Conservation (phyloP, 768 basidiomycete species). For the Hemileccinum impolitum region DNA sequence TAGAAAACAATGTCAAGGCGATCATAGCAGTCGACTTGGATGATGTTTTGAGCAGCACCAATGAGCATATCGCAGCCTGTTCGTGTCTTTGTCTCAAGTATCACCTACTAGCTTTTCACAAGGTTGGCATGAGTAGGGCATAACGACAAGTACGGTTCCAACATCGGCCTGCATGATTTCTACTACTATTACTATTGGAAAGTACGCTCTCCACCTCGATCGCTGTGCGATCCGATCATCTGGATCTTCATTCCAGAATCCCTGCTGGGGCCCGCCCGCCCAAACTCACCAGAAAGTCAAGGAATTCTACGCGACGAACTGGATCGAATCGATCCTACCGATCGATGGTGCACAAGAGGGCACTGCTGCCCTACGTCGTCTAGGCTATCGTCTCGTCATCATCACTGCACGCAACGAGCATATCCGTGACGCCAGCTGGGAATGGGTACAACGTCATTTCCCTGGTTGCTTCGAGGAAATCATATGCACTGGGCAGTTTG, state of each 20-base stretch:
- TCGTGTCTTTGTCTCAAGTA: too few relatives aligned
- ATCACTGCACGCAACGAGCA: constrained; percentile 69
- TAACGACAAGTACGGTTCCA: constrained; percentile 53
- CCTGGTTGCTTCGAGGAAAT: constrained; percentile 60
- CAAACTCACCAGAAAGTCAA: constrained; percentile 59
- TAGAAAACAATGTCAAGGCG: constrained; percentile 20
- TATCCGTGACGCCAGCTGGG: constrained; percentile 54
- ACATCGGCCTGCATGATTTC: constrained; percentile 53
- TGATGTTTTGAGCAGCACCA: constrained; percentile 67
- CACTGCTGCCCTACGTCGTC: constrained; percentile 47
- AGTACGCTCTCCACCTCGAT: constrained; percentile 31
- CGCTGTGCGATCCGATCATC: not conserved
- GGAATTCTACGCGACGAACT: constrained; percentile 53
- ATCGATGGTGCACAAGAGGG: constrained; percentile 63
- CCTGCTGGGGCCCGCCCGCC: constrained; percentile 57
- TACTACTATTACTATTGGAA: constrained; percentile 81
- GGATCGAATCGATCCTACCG: constrained; percentile 45
- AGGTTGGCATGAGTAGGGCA: constrained; percentile 48
- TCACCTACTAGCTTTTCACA: not conserved
- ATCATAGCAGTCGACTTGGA: constrained; percentile 65
- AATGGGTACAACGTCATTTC: constrained; percentile 65
- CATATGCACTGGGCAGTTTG: constrained; percentile 75
- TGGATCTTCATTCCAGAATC: constrained; percentile 34
- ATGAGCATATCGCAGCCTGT: constrained; percentile 43
- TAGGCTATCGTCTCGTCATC: constrained; percentile 69